Percentiles rank a stretch among this genome's conserved stretches.
These are phyloP conservation scores for Camellia oleifera DNA, from an alignment of 179 eudicot genomes.

Conservation along the genomic window DNA sequence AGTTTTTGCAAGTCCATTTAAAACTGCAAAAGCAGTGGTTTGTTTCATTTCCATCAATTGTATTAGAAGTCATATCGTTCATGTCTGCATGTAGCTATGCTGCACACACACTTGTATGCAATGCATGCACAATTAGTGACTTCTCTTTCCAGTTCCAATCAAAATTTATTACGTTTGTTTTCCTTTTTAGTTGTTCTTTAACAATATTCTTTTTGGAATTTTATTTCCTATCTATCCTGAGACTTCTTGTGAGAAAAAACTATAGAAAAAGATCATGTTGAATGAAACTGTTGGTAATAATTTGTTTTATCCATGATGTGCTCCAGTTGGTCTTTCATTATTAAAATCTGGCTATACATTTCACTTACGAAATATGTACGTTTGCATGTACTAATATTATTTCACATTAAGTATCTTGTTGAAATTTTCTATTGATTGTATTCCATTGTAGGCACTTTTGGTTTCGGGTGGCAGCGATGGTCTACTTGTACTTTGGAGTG, in stretches of 20 bases:
- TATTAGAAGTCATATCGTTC: background rate
- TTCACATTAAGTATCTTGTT: constrained; percentile 1
- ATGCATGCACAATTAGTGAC: background rate
- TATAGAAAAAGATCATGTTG: background rate
- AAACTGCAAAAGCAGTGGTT: background rate
- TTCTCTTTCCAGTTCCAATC: background rate
- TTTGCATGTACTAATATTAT: background rate
- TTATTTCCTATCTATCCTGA: background rate
- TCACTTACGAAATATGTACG: background rate
- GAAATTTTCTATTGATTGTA: constrained; percentile 16
- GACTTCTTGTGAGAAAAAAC: background rate
- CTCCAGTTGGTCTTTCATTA: background rate
- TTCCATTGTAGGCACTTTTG: constrained; percentile 67
- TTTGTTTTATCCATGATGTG: background rate
- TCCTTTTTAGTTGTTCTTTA: background rate
- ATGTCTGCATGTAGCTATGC: background rate
- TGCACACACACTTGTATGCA: background rate
- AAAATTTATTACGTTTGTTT: background rate
- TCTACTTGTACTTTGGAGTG: constrained; percentile 87
- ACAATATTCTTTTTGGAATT: too few species aligned
- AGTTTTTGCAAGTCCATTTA: background rate
- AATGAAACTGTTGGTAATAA: constrained; percentile 2
- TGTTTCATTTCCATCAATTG: background rate
- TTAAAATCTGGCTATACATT: background rate
- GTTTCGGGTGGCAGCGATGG: constrained; percentile 99